Percentiles rank a stretch among this genome's conserved stretches.
Evolutionary conservation across 164 flowering plant species (phyloP).

Genomic region (Malania oleifera): DNA sequence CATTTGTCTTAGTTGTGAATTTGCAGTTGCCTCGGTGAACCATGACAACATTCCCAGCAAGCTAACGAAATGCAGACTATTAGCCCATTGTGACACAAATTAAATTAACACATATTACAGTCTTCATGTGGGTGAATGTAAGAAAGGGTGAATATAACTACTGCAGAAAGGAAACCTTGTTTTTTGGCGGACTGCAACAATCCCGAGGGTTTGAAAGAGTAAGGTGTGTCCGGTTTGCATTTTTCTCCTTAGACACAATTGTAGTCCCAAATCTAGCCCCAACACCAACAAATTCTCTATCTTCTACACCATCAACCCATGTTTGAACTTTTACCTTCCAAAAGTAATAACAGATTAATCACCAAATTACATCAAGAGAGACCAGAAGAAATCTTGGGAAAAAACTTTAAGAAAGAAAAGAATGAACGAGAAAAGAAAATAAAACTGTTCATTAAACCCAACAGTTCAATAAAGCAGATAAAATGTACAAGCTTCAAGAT

Average conservation of each 20-base stretch:
- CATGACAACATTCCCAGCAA: slow-evolving; percentile 70
- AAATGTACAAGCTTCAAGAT: no score
- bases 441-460: not conserved
- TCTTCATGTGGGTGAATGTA: not conserved
- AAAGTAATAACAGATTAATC: slow-evolving; percentile 1
- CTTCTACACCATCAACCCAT: slow-evolving; percentile 58
- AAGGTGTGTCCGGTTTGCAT: slow-evolving; percentile 46
- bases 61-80: slow-evolving; percentile 31
- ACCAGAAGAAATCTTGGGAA: not conserved
- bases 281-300: slow-evolving; percentile 57
- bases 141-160: not conserved
- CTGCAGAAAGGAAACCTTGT: slow-evolving; percentile 30
- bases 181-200: slow-evolving; percentile 49
- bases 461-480: no score
- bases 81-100: not conserved
- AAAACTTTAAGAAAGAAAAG: not conserved
- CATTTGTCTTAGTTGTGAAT: slow-evolving; percentile 76
- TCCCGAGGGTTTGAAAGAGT: slow-evolving; percentile 57
- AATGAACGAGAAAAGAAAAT: no score
- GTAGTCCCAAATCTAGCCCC: slow-evolving; percentile 68
- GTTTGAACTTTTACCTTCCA: slow-evolving; percentile 67
- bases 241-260: slow-evolving; percentile 68
- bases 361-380: not conserved
- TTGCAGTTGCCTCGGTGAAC: slow-evolving; percentile 86
- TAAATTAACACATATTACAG: not conserved